phyloP scores from a whole-genome alignment of 2,329 filamentous ascomycete genomes.

The Trichoderma lentiforme region DNA sequence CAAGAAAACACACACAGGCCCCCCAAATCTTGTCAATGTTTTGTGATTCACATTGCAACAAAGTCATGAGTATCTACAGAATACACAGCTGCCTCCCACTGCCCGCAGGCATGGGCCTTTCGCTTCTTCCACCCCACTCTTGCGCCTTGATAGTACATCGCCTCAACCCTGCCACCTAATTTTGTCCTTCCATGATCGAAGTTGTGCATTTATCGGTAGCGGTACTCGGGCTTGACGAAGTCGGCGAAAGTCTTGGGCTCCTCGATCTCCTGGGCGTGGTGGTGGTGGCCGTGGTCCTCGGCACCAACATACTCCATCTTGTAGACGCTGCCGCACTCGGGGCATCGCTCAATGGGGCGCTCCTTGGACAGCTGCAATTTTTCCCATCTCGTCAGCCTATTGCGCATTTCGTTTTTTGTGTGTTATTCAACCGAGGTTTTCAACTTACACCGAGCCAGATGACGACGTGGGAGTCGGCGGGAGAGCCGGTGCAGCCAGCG shows the following conservation, averaged over 20 bases:
- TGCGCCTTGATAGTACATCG: conserved; percentile 26
- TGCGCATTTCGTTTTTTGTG: neutral
- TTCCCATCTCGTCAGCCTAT: neutral
- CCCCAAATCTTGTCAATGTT: conserved; percentile 27
- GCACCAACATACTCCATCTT: conserved; percentile 97
- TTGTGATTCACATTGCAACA: conserved; percentile 36
- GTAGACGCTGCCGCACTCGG: conserved; percentile 93
- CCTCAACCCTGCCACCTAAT: neutral
- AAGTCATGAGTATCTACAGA: conserved; percentile 43
- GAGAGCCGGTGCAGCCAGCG: conserved; percentile 90
- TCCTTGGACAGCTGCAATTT: conserved; percentile 70
- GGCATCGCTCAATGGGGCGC: conserved; percentile 90
- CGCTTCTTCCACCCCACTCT: conserved; percentile 19
- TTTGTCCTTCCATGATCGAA: conserved; percentile 11
- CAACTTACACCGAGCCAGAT: conserved; percentile 83
- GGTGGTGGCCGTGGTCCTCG: conserved; percentile 64
- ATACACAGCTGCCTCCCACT: conserved; percentile 22
- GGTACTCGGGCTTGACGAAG: conserved; percentile 93
- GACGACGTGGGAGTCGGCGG: conserved; percentile 86
- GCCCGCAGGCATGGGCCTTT: conserved; percentile 22
- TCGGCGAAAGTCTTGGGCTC: conserved; percentile 97
- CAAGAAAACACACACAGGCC: conserved; percentile 21
- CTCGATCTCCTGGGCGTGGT: conserved; percentile 57
- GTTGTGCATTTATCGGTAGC: conserved; percentile 54
- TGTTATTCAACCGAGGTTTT: neutral